These are phyloP conservation scores for Volvariella surrecta DNA, from an alignment of 1,284 basidiomycete genomes.

Conservation along the genomic window DNA sequence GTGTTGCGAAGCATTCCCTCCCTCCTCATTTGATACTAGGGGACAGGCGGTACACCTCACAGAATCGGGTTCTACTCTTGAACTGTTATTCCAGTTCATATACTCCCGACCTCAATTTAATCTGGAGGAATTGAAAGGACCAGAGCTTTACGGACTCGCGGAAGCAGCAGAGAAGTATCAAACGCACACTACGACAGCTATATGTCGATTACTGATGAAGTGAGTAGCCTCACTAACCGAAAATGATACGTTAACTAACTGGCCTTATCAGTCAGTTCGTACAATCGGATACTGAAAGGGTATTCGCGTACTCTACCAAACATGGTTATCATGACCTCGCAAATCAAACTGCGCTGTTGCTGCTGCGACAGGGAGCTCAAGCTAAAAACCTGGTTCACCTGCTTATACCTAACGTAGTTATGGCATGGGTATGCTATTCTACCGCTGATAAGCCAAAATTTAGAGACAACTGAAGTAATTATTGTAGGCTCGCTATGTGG, in stretches of 20 bases:
- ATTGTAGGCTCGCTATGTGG: too few species aligned
- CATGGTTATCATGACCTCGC: slow-evolving; percentile 1
- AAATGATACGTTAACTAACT: too few species aligned
- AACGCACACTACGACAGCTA: slow-evolving; percentile 10
- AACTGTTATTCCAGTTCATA: slow-evolving; percentile 11
- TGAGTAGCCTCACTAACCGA: not conserved
- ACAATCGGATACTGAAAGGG: slow-evolving; percentile 2
- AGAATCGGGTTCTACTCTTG: slow-evolving; percentile 7
- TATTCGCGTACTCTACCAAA: slow-evolving; percentile 3
- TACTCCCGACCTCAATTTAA: slow-evolving; percentile 10
- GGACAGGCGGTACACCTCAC: slow-evolving; percentile 8
- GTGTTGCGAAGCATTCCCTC: too few species aligned
- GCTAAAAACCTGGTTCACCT: too few species aligned
- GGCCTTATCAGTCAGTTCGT: not conserved
- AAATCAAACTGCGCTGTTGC: not conserved
- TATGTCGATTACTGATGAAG: slow-evolving; percentile 10
- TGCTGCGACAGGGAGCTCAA: too few species aligned
- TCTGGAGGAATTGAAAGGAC: slow-evolving; percentile 7
- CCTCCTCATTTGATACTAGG: not conserved
- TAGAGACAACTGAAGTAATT: too few species aligned
- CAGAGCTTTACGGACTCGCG: slow-evolving; percentile 6
- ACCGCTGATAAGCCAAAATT: too few species aligned
- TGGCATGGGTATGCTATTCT: too few species aligned
- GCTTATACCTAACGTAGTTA: too few species aligned
- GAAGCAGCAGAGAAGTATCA: slow-evolving; percentile 15